Percentiles rank a stretch among this genome's conserved stretches.
phyloP scores from a whole-genome alignment of 306 rosid genomes.

The Gastrolobium villosum region DNA sequence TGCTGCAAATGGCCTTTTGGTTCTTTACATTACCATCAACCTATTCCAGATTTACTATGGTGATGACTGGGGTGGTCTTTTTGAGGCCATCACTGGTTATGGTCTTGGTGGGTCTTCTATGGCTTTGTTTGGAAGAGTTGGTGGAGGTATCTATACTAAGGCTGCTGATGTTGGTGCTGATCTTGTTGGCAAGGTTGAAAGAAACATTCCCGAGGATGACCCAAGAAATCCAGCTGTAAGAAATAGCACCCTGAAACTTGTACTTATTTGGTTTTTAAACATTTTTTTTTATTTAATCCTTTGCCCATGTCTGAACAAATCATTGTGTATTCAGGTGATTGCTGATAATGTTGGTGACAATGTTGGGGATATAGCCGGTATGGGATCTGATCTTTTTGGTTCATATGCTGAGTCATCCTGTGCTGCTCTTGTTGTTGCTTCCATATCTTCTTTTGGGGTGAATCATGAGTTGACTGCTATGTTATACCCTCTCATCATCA shows the following conservation, averaged over 20 bases:
- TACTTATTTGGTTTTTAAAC: background rate
- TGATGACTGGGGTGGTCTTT: conserved; percentile 96
- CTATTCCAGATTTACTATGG: conserved; percentile 91
- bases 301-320: background rate
- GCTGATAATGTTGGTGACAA: conserved; percentile 98
- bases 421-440: conserved; percentile 98
- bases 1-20: conserved; percentile 95
- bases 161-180: conserved; percentile 99
- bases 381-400: conserved; percentile 99
- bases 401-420: conserved; percentile 98
- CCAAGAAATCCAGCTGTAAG: conserved; percentile 99
- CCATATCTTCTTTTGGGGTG: conserved; percentile 94
- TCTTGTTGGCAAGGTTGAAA: conserved; percentile 95
- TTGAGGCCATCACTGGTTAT: conserved; percentile 97
- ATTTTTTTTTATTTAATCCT: background rate
- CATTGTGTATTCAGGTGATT: conserved; percentile 70
- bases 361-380: conserved; percentile 98
- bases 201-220: conserved; percentile 96
- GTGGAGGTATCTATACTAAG: conserved; percentile 97
- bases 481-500: conserved; percentile 87
- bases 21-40: conserved; percentile 80
- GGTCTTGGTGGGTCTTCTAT: conserved; percentile 99
- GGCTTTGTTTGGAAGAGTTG: conserved; percentile 99
- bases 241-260: background rate
- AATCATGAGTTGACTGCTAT: conserved; percentile 88